Evolutionary conservation across 345 rosid species (phyloP).

Genomic region (Aurinia saxatilis): DNA sequence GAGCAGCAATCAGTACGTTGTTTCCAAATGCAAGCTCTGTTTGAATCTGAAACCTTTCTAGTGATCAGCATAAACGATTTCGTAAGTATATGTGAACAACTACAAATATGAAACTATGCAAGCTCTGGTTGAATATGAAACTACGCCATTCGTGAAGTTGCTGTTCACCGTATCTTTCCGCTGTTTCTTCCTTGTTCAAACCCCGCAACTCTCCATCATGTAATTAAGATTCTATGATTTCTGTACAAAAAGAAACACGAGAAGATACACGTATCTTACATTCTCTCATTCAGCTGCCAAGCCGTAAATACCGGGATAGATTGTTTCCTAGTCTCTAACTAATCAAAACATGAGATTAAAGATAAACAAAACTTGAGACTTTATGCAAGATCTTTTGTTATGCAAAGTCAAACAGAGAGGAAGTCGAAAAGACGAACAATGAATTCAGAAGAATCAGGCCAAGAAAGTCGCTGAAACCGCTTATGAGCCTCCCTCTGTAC

Average conservation of each 20-base stretch:
- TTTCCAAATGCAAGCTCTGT: conserved; percentile 82
- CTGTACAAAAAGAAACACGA: background rate
- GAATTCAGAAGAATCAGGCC: conserved; percentile 96
- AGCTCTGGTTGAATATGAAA: conserved; percentile 95
- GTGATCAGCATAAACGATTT: background rate
- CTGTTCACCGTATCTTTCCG: conserved; percentile 85
- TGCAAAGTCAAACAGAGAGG: background rate
- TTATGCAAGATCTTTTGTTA: too few species aligned
- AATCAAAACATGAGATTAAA: conserved; percentile 60
- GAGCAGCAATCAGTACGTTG: conserved; percentile 92
- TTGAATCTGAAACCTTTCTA: conserved; percentile 52
- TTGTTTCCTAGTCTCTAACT: conserved; percentile 75
- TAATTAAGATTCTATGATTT: background rate
- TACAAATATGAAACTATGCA: conserved; percentile 42
- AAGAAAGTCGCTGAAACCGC: conserved; percentile 75
- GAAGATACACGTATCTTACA: conserved; percentile 37
- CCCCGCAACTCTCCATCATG: conserved; percentile 76
- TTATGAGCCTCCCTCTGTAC: conserved; percentile 73
- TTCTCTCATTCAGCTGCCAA: conserved; percentile 98
- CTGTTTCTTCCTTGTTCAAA: conserved; percentile 92
- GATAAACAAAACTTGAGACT: too few species aligned
- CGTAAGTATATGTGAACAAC: too few species aligned
- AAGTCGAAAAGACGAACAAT: conserved; percentile 39
- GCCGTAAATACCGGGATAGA: conserved; percentile 80
- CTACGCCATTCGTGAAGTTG: conserved; percentile 97